A percentile compares a stretch with the other conserved stretches of the same genome.
Conservation (phyloP, 2,329 filamentous ascomycete species). For the Paraconiothyrium brasiliense region DNA sequence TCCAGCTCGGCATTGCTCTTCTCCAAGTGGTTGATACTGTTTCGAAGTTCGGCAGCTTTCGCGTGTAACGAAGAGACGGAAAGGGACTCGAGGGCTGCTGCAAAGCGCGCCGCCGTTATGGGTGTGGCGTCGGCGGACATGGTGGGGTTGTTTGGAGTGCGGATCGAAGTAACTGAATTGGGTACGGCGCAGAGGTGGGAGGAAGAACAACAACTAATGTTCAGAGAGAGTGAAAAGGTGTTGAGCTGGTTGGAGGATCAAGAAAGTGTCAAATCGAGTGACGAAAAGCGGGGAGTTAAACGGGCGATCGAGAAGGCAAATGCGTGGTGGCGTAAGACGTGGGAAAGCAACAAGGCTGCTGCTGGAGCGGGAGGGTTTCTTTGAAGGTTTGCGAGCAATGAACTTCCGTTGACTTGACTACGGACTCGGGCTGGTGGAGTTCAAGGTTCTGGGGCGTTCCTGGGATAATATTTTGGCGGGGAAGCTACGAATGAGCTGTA, state of each 20-base stretch:
- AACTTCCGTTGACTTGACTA: neutral
- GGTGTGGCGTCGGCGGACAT: constrained; percentile 72
- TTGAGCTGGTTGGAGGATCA: constrained; percentile 16
- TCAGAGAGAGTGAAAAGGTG: constrained; percentile 14
- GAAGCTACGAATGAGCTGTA: constrained; percentile 12
- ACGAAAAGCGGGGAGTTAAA: constrained; percentile 14
- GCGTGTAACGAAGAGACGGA: constrained; percentile 73
- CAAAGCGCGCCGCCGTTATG: constrained; percentile 71
- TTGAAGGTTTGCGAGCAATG: neutral
- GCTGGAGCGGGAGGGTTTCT: constrained; percentile 8
- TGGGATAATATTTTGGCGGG: constrained; percentile 11
- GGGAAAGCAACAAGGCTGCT: constrained; percentile 9
- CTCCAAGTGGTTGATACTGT: constrained; percentile 77
- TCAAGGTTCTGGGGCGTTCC: neutral
- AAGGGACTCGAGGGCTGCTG: constrained; percentile 72
- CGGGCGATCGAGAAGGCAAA: constrained; percentile 11
- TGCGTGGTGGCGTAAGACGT: constrained; percentile 14
- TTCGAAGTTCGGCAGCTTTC: constrained; percentile 79
- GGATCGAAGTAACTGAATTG: constrained; percentile 11
- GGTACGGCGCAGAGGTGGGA: constrained; percentile 3
- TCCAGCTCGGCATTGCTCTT: constrained; percentile 77
- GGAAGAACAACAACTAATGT: constrained; percentile 2
- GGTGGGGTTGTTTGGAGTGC: constrained; percentile 11
- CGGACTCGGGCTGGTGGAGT: neutral
- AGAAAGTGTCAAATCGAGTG: constrained; percentile 15